These are phyloP conservation scores for Suillus sp. DNA, from an alignment of 768 basidiomycete genomes.

Conservation along the genomic window DNA sequence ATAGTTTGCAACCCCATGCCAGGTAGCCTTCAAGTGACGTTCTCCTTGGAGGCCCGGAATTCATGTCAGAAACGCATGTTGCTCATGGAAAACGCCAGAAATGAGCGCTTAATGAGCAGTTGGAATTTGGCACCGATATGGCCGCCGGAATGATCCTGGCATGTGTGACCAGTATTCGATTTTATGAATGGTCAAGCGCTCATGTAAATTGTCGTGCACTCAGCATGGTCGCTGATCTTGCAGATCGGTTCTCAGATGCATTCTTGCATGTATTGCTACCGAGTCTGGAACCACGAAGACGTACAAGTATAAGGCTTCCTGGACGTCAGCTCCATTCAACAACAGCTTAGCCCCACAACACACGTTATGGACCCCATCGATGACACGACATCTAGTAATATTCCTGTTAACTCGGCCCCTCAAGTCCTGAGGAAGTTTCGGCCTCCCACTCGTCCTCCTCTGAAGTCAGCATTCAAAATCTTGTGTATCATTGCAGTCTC, in stretches of 20 bases:
- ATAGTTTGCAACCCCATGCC: neutral
- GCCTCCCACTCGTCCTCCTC: too few relatives aligned
- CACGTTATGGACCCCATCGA: neutral
- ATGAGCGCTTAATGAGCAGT: neutral
- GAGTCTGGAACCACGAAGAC: neutral
- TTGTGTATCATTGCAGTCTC: conserved; percentile 4
- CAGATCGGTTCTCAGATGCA: neutral
- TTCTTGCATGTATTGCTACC: neutral
- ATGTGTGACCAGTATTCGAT: neutral
- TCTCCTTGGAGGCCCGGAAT: neutral
- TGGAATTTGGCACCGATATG: neutral
- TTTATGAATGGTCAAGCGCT: neutral
- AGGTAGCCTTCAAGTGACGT: neutral
- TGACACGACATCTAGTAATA: too few relatives aligned
- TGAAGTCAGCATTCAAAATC: neutral
- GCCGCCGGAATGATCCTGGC: neutral
- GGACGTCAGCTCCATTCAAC: neutral
- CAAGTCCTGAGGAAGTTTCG: neutral
- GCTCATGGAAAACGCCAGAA: neutral
- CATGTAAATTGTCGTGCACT: neutral
- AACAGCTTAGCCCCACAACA: neutral
- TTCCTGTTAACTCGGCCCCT: neutral
- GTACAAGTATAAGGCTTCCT: neutral
- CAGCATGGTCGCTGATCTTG: neutral
- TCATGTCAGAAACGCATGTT: neutral